Evolutionary conservation across 345 rosid genomes (phyloP), one percentile per base, ranked within the genome.

Genomic region (Boechera divaricarpa): DNA sequence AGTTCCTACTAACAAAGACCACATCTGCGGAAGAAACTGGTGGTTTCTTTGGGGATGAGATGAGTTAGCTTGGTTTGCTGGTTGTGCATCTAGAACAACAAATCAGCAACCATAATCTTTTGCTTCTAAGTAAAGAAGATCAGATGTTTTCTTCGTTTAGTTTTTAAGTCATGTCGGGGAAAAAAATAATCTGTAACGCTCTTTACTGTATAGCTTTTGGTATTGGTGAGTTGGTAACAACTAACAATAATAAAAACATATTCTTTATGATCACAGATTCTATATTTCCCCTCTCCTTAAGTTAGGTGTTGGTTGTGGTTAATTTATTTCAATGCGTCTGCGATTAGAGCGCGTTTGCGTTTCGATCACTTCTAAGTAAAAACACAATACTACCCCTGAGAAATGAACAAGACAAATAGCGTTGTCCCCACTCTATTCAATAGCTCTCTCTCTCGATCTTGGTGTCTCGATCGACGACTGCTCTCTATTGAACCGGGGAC

Each of bases 401-500:
- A 44, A 21, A 49, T 44, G 42, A 74, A 65, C 64, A 41, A 55
- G 58, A 64, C 77, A 74, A 74, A 67, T 42, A 78, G 53, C 57
- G 28, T 26, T 72, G 69, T 51, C 77, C 38, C 38, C 48, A 31
- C 45, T 28, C 52, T 28, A 10, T 67, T 42, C 63, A 31, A 38
- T 75, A 16, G 10, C 68, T 13, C 38, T 28, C 67, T 48, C 60
- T 77, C 72, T 62, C 62, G 71, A 64, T 74, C 79, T 76, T 63
- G 33, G 33, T 31, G 16, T 60, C 63, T 76, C 74, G 72, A 66
- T 63, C 72, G 59, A 38, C 76, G 76, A 70, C 80, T 61, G 74
- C 57, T 61, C 63, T 69, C 79, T 69, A 69, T 47, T 58, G 49
- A 31, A 49, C 73, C 77, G 72, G 81, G 59, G 73, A 63, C 76